Evolutionary conservation across 495 filamentous ascomycete genomes (phyloP), one percentile per base, ranked within the genome.

Genomic region (Daldinia loculata): DNA sequence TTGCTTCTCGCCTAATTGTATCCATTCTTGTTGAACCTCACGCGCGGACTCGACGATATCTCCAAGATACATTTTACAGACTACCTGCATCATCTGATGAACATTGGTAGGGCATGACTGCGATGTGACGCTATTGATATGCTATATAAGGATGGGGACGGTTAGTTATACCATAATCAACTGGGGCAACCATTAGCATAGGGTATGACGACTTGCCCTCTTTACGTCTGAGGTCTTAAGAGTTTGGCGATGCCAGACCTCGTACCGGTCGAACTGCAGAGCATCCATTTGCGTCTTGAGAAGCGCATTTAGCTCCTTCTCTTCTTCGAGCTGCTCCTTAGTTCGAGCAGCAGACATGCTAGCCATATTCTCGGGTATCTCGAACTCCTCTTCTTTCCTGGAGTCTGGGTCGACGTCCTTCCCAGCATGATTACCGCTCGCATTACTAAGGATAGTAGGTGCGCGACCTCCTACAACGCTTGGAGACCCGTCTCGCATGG

Each of bases 81-180:
- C 92, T 3, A 90, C 88, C 56, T 91, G 91, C 72, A 97, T 90
- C 26, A 90, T 92, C 22, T 90, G 90, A 41, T 95, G 89, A 29
- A 97, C 90, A 56, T 86, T 89, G 14, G 87, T 84, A 4, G 93
- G 90, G 3, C 94, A 93, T 19, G 92, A 95, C 78, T 97, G 94
- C 1, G 91, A 93, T 12, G 96, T 89, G 43, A 93, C 93, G 70
- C 94, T 92, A 72, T 97, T 97, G 76, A 93, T 88, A 69, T 93
- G 90, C 82, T 92, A 30, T 30, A 36, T 17, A 56, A 76, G 17
- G 30, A 19, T 52, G 29, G 9, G 7, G 19, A 34, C 50, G 7
- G 72, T 81, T 75, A 81, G 75, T 53, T 19, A 62, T n/a, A 55
- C 5, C 8, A 9, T 11, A 32, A n/a, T n/a, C 15, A n/a, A n/a